A percentile compares a stretch with the other conserved stretches of the same genome.
These are phyloP conservation scores for Talaromyces verruculosus DNA, from an alignment of 2,329 filamentous ascomycete species.

Conservation along the genomic window DNA sequence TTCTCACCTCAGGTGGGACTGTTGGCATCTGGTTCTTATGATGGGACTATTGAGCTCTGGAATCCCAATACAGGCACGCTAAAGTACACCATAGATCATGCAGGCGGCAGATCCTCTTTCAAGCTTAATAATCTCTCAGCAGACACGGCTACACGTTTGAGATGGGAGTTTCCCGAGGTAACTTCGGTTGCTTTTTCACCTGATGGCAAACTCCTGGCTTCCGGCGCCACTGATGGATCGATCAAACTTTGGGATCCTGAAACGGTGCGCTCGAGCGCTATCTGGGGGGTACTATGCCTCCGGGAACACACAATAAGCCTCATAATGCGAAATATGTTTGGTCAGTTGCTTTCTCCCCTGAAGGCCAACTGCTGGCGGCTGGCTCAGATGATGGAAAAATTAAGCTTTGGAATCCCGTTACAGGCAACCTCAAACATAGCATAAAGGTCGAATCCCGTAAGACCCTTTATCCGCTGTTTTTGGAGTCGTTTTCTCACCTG, in stretches of 20 bases:
- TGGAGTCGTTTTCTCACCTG: background rate
- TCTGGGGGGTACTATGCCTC: background rate
- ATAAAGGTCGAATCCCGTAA: background rate
- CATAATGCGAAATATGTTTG: too few relatives aligned
- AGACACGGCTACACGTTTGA: too few relatives aligned
- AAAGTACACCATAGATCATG: background rate
- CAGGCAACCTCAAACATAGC: background rate
- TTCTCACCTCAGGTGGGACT: background rate
- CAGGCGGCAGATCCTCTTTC: background rate
- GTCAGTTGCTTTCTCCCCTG: background rate
- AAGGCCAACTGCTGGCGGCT: background rate
- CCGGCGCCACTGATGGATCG: background rate
- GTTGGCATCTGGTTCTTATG: background rate
- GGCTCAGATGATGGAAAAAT: background rate
- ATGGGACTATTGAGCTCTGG: background rate
- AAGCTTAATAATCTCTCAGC: background rate
- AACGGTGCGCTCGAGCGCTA: background rate
- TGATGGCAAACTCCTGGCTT: background rate
- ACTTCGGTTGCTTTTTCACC: background rate
- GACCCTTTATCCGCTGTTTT: background rate
- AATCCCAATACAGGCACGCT: background rate
- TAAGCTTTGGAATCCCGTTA: slow-evolving; percentile 4
- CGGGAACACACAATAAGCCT: too few relatives aligned
- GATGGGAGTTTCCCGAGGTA: too few relatives aligned
- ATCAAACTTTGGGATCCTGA: background rate